Evolutionary conservation across 1,139 yeast genomes (phyloP).

Genomic region (Kazachstania sp.): DNA sequence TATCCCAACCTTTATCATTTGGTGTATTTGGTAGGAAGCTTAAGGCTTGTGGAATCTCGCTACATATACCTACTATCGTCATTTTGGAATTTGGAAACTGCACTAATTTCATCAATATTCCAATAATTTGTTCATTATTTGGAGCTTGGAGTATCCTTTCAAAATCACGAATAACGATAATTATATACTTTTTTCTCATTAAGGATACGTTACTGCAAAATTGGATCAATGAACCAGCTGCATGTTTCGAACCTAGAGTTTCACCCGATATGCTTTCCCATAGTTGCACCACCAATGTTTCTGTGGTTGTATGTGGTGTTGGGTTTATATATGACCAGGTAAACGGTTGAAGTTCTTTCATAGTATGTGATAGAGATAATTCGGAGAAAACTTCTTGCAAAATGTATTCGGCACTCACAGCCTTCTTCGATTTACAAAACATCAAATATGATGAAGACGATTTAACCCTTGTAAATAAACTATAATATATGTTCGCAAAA

Average conservation of each 20-base stretch:
- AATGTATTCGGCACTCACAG: not conserved
- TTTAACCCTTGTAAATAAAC: not conserved
- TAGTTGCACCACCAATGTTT: not conserved
- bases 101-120: not conserved
- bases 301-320: not conserved
- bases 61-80: not conserved
- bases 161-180: constrained; percentile 74
- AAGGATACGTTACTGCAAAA: constrained; percentile 32
- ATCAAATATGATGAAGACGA: not conserved
- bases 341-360: not conserved
- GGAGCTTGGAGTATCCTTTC: constrained; percentile 51
- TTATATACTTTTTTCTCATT: constrained; percentile 32
- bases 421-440: not conserved
- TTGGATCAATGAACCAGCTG: constrained; percentile 34
- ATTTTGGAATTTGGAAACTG: constrained; percentile 1
- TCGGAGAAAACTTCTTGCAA: not conserved
- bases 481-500: not conserved
- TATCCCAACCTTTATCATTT: not conserved
- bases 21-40: not conserved
- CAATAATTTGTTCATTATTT: not conserved
- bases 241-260: not conserved
- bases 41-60: not conserved
- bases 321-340: not conserved
- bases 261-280: constrained; percentile 1
- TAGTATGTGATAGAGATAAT: not conserved